Evolutionary conservation across 805 yeast genomes (phyloP), one percentile per base, ranked within the genome.

Genomic region (Candida wancherniae): DNA sequence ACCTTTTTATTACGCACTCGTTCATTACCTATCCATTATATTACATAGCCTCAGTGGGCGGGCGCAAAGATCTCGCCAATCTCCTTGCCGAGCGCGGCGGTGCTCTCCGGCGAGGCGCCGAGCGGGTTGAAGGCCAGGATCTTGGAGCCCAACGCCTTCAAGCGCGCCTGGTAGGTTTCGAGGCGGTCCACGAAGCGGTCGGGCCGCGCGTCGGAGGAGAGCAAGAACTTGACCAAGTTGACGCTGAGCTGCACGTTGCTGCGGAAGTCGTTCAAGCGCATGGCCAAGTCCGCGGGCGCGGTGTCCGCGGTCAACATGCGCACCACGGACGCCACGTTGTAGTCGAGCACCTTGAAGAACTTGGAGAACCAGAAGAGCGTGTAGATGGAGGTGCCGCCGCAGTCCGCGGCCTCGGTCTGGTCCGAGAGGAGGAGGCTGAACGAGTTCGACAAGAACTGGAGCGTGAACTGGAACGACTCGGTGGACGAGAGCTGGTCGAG

Each of bases 391-490:
- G 41, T 33, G 23, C 44, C 45, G 15, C 39, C 41, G 4, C 28
- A 40, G 11, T 38, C 40, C 30, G 43, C 43, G 22, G 36, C 36
- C 15, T 34, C 45, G 6, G 37, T 22, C 26, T 19, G 37, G 19
- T 41, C 47, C 9, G 50, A 36, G 19, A 59, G 46, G 9, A 65
- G 39, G 28, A 65, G 52, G 9, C 63, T 49, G 37, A 63, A 64
- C 9, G 62, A 60, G 40, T 60, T 61, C 15, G 63, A 58, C 24
- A 65, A 47, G 36, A 63, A 65, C 36, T 65, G 70, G 11, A 63
- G 48, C 6, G 67, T 56, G 41, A 63, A 63, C 38, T 64, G 70
- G 27, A 55, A 54, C 29, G 61, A 55, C 34, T 64, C 63, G 11
- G 59, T 55, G 4, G 55, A 35, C 7, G 65, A 57, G 2, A 63